Evolutionary conservation across 1,139 yeast genomes (phyloP), one percentile per base, ranked within the genome.

Genomic region (Blastobotrys elegans): DNA sequence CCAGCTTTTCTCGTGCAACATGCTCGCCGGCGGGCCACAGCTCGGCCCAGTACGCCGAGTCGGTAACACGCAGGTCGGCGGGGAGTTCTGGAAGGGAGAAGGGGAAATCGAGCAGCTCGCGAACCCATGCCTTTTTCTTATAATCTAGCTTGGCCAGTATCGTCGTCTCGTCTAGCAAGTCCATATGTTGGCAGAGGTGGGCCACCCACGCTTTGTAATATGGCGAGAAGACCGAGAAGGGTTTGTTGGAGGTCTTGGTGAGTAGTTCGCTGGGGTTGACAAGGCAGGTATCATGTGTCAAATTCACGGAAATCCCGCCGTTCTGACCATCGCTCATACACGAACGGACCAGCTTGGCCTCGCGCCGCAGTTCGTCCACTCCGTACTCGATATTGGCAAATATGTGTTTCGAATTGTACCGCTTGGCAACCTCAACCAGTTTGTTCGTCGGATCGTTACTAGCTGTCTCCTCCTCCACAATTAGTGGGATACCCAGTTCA

Each of bases 161-260:
- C 4, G 41, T 6, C 6, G 46, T 11, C 18, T 43, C 46, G 31
- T 49, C 44, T 8, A 50, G 42, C 8, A 40, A 13, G 10, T n/a
- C 11, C 32, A 39, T 38, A 32, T 46, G 44, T 20, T 44, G 43
- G 18, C 43, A 29, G 26, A 51, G 20, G 43, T 63, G 56, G 7
- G 59, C 57, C 3, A 64, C 57, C 82, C 82, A 78, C 14, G 71
- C 68, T 46, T 67, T 69, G 58, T 68, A 75, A 77, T 77, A 78
- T 0, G 81, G 80, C 3, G 79, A 71, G 56, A 76, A 78, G 3
- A 76, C 77, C 2, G 76, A 70, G 49, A 70, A 75, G 39, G 73
- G 78, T 1, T 73, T 67, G 1, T 78, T 77, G 48, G 70, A 70
- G 33, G 44, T 37, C 18, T 71, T 69, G 0, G 79, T 68, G 5